phyloP scores from a whole-genome alignment of 2,329 filamentous ascomycete genomes.

The Incumbomyces delicatus region DNA sequence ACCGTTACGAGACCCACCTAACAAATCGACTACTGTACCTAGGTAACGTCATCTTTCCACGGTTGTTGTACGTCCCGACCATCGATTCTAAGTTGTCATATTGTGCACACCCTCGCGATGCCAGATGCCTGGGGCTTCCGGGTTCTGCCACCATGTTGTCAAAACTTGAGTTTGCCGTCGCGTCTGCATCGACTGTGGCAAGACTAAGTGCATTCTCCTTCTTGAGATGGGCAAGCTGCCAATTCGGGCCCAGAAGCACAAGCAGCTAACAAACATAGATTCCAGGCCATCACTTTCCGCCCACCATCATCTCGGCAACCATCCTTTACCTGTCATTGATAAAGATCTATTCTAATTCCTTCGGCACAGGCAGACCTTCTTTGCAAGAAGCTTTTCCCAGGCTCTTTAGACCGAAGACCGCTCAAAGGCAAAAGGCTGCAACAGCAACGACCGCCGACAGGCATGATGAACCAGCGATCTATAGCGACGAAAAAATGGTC shows the following conservation, averaged over 20 bases:
- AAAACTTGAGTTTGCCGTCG: slow-evolving; percentile 22
- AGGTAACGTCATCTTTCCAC: too few species aligned
- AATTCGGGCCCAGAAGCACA: neutral
- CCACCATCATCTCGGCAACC: slow-evolving; percentile 32
- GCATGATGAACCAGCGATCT: slow-evolving; percentile 52
- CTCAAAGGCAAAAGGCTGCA: slow-evolving; percentile 2
- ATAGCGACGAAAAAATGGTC: slow-evolving; percentile 49
- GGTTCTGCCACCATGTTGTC: neutral
- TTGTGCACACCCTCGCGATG: too few species aligned
- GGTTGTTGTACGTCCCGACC: too few species aligned
- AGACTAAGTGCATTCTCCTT: slow-evolving; percentile 31
- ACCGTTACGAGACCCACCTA: too few species aligned
- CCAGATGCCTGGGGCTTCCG: too few species aligned
- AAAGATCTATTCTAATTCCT: slow-evolving; percentile 12
- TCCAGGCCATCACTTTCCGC: slow-evolving; percentile 29
- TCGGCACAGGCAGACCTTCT: slow-evolving; percentile 10
- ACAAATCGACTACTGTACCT: too few species aligned
- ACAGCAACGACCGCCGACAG: slow-evolving; percentile 24
- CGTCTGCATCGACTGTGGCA: slow-evolving; percentile 29
- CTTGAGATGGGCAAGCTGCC: slow-evolving; percentile 34
- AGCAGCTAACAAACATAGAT: slow-evolving; percentile 23
- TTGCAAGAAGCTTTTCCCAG: slow-evolving; percentile 15
- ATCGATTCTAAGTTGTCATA: too few species aligned
- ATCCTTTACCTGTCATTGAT: slow-evolving; percentile 37
- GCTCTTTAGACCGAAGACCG: slow-evolving; percentile 6